Percentiles rank a stretch among this genome's conserved stretches.
Evolutionary conservation across 441 rosid genomes (phyloP).

Genomic region (Pelargonium australe): DNA sequence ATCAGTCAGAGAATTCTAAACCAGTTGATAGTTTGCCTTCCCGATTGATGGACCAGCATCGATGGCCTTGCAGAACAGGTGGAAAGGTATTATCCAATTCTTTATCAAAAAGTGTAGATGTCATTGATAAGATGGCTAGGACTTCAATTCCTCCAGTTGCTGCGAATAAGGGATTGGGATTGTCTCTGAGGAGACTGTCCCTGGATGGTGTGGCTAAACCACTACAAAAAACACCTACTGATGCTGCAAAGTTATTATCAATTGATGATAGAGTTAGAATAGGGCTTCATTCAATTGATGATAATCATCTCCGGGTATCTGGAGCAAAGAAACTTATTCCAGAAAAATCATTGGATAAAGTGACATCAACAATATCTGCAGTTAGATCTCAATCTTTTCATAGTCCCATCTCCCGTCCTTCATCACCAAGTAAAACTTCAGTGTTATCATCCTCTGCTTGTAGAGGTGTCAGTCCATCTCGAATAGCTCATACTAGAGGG

Average conservation of each 20-base stretch:
- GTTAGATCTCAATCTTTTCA: constrained; percentile 48
- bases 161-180: constrained; percentile 37
- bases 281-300: constrained; percentile 43
- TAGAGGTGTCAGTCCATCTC: constrained; percentile 68
- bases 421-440: constrained; percentile 60
- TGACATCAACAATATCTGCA: constrained; percentile 30
- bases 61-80: constrained; percentile 81
- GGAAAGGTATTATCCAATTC: constrained; percentile 52
- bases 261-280: constrained; percentile 36
- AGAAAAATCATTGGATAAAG: constrained; percentile 46
- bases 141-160: constrained; percentile 30
- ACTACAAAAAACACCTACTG: constrained; percentile 52
- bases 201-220: constrained; percentile 38
- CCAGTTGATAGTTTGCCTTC: constrained; percentile 62
- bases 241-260: constrained; percentile 37
- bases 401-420: constrained; percentile 28
- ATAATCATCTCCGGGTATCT: constrained; percentile 31
- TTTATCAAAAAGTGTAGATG: constrained; percentile 50
- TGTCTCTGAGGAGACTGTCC: constrained; percentile 48
- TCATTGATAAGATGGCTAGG: constrained; percentile 46
- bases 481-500: constrained; percentile 18
- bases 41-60: constrained; percentile 78
- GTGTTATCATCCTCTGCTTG: constrained; percentile 33
- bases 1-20: constrained; percentile 86
- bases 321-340: constrained; percentile 41